Percentiles rank a stretch among this genome's conserved stretches.
These are phyloP conservation scores for Apodospora peruviana DNA, from an alignment of 495 filamentous ascomycete species.

Conservation along the genomic window DNA sequence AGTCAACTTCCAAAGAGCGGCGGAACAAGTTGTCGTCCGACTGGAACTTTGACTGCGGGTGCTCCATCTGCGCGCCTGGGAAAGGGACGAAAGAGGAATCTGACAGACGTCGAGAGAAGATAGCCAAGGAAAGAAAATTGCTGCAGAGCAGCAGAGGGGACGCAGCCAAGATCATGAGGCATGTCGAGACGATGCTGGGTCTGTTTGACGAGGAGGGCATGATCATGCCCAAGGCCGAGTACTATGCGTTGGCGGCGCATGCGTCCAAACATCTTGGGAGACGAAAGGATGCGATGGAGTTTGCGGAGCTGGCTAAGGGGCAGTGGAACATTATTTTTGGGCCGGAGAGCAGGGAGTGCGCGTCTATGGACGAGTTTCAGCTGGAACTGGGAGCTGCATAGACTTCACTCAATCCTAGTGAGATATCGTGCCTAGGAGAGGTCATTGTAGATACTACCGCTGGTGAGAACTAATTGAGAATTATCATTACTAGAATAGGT, in stretches of 20 bases:
- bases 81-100: background rate
- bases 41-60: conserved; percentile 2
- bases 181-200: background rate
- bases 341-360: background rate
- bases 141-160: background rate
- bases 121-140: background rate
- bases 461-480: too few relatives aligned
- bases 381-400: too few relatives aligned
- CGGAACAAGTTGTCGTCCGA: background rate
- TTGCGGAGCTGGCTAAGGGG: background rate
- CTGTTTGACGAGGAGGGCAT: conserved; percentile 4
- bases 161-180: background rate
- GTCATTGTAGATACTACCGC: too few relatives aligned
- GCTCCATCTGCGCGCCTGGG: background rate
- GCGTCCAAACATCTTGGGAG: conserved; percentile 1
- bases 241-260: conserved; percentile 4
- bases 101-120: background rate
- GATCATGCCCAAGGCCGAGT: conserved; percentile 2
- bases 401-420: too few relatives aligned
- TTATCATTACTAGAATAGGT: too few relatives aligned
- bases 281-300: background rate
- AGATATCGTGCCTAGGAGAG: too few relatives aligned
- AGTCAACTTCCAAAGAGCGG: background rate
- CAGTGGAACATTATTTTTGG: conserved; percentile 7
- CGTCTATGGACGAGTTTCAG: conserved; percentile 2